Conservation (phyloP, 2,329 filamentous ascomycete genomes). For the Purpureocillium takamizusanense region DNA sequence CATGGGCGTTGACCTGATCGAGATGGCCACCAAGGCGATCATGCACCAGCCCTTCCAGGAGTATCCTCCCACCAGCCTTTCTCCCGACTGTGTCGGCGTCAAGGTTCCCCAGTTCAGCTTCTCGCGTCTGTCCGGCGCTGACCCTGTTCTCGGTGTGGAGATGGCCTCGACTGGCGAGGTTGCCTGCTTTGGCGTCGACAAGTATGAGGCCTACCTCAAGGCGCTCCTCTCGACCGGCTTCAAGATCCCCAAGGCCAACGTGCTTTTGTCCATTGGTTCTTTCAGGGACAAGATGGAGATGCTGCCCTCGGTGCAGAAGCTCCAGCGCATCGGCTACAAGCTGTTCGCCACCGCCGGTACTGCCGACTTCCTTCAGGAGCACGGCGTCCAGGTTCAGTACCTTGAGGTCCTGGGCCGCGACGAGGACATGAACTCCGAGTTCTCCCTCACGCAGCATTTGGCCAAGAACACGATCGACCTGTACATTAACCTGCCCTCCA, state of each 20-base stretch:
- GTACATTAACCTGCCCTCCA: conserved; percentile 99
- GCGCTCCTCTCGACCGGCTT: conserved; percentile 93
- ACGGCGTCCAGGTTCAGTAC: conserved; percentile 87
- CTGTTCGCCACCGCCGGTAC: conserved; percentile 94
- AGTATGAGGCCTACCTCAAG: conserved; percentile 97
- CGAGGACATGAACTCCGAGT: conserved; percentile 86
- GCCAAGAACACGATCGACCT: conserved; percentile 97
- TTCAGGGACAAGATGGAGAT: conserved; percentile 98
- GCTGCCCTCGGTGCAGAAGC: conserved; percentile 82
- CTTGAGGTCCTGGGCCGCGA: conserved; percentile 76
- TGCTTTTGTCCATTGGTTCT: conserved; percentile 88
- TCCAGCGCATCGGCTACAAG: conserved; percentile 88
- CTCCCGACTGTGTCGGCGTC: conserved; percentile 80
- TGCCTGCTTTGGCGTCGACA: conserved; percentile 89
- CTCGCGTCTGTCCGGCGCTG: conserved; percentile 89
- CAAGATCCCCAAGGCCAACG: conserved; percentile 90
- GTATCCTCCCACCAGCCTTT: conserved; percentile 70
- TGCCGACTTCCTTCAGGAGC: conserved; percentile 89
- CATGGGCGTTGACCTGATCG: conserved; percentile 94
- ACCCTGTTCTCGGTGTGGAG: conserved; percentile 93
- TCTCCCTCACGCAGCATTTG: conserved; percentile 92
- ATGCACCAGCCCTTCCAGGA: conserved; percentile 72
- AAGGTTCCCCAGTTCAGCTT: conserved; percentile 99
- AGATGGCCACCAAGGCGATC: conserved; percentile 97
- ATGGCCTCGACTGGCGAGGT: conserved; percentile 99